Base-by-base conservation (phyloP, 192 early-diverging fungal species). In the Linnemannia zychae region DNA sequence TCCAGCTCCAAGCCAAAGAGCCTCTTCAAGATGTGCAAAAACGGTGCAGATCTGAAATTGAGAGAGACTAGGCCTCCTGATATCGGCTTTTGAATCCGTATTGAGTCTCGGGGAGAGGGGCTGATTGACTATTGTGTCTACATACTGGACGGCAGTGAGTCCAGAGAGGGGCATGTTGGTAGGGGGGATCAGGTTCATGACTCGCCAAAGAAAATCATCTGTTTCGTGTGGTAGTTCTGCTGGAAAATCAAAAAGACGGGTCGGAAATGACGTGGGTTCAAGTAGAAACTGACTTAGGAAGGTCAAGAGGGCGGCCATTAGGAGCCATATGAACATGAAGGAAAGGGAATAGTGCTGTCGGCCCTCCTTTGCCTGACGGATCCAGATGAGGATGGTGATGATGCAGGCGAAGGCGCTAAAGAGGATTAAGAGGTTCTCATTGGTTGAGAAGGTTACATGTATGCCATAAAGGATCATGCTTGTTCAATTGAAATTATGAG, bases 321-420 rank as follows among this genome's bases (percentile, higher is more conserved):
- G 37, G 4, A 77, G 40, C 81, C 81, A 84, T 37, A 70, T 46
- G 48, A 84, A 69, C 40, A 84, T 66, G 48, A 84, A 74, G 4
- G 72, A 78, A 50, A 84, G 72, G 9, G 81, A 49, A 47, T 70
- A 70, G 49, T 84, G 81, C 0, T 67, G 76, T 47, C 46, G 81
- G 9, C 65, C 24, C 22, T 76, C 75, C 20, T 70, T 76, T 7
- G 68, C 33, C 36, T 82, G 80, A 20, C 31, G 47, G 28, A 57
- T 44, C 77, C 77, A 78, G 7, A 71, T 78, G 24, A 52, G 7
- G 28, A 71, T 48, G 50, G 72, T 65, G 17, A 53, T 36, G n/a
- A 57, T 52, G 12, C 50, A 37, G 22, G 69, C 44, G 24, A 71
- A 2, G 9, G 18, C 1, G 20, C 31, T 36, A 0, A 70, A 17